Percentiles rank a stretch among this genome's conserved stretches.
phyloP scores from a whole-genome alignment of 2,329 filamentous ascomycete genomes.

The Ophiocordyceps australis region DNA sequence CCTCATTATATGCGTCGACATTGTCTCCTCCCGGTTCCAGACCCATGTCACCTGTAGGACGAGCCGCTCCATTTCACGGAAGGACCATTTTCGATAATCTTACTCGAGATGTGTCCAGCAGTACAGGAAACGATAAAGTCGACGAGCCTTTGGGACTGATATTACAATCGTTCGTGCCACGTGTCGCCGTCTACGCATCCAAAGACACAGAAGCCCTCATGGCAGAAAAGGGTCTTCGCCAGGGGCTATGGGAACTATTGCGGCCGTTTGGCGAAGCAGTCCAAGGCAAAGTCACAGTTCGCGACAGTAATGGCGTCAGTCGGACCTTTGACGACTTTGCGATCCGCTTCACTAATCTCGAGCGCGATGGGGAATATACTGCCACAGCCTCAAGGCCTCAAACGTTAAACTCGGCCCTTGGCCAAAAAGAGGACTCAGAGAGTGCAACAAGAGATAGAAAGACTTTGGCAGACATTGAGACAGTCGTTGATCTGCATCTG shows the following conservation, averaged over 20 bases:
- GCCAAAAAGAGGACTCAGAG: slow-evolving; percentile 9
- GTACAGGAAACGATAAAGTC: slow-evolving; percentile 23
- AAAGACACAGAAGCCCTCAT: slow-evolving; percentile 68
- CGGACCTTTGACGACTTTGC: slow-evolving; percentile 78
- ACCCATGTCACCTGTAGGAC: slow-evolving; percentile 46
- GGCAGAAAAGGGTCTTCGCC: slow-evolving; percentile 65
- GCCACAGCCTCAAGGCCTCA: slow-evolving; percentile 12
- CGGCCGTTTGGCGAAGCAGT: slow-evolving; percentile 82
- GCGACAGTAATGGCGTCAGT: slow-evolving; percentile 77
- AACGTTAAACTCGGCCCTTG: no score
- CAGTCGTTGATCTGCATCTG: slow-evolving; percentile 63
- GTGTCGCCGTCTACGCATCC: slow-evolving; percentile 76
- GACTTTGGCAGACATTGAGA: slow-evolving; percentile 49
- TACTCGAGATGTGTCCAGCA: slow-evolving; percentile 30
- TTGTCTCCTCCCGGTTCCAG: slow-evolving; percentile 51
- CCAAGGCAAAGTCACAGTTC: slow-evolving; percentile 71
- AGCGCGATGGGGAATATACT: slow-evolving; percentile 33
- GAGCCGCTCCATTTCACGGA: slow-evolving; percentile 39
- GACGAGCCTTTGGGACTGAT: slow-evolving; percentile 48
- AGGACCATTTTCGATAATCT: slow-evolving; percentile 36
- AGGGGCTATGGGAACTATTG: slow-evolving; percentile 69
- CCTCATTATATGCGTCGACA: slow-evolving; percentile 46
- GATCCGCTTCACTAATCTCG: slow-evolving; percentile 63
- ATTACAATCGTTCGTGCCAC: slow-evolving; percentile 71
- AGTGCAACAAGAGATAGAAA: slow-evolving; percentile 12